A percentile compares a stretch with the other conserved stretches of the same genome.
Evolutionary conservation across 176 grass and related monocot species (phyloP).

Genomic region (Phoenix roebelenii): DNA sequence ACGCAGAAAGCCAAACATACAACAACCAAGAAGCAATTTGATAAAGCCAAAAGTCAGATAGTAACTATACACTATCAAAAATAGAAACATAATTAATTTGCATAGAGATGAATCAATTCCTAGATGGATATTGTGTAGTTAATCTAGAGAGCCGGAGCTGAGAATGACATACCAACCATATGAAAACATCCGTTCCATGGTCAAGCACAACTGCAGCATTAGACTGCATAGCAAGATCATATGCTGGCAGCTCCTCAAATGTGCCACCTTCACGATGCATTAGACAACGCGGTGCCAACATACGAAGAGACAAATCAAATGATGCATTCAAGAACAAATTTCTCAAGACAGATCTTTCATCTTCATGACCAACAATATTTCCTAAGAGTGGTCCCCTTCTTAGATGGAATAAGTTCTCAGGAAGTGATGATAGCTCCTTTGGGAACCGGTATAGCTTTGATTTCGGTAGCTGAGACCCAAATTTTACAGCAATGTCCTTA

Average conservation of each 20-base stretch:
- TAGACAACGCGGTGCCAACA: conserved; percentile 82
- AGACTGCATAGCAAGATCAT: conserved; percentile 92
- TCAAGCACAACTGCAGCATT: conserved; percentile 86
- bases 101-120: too few species aligned
- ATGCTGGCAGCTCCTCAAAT: conserved; percentile 92
- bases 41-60: too few species aligned
- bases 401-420: conserved; percentile 91
- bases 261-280: conserved; percentile 90
- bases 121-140: too few species aligned
- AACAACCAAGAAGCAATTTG: too few species aligned
- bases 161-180: conserved; percentile 87
- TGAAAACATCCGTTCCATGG: conserved; percentile 98
- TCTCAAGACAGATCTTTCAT: conserved; percentile 85
- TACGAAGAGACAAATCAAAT: conserved; percentile 82
- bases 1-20: too few species aligned
- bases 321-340: conserved; percentile 77
- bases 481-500: conserved; percentile 80
- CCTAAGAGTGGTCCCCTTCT: conserved; percentile 92
- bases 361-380: conserved; percentile 89
- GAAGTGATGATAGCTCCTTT: conserved; percentile 68
- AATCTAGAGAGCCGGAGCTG: background rate
- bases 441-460: conserved; percentile 77
- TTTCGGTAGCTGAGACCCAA: conserved; percentile 70
- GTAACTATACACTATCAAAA: too few species aligned
- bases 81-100: too few species aligned